Evolutionary conservation across 306 rosid genomes (phyloP), one percentile per base, ranked within the genome.

Genomic region (barrel medic (Medicago truncatula)): DNA sequence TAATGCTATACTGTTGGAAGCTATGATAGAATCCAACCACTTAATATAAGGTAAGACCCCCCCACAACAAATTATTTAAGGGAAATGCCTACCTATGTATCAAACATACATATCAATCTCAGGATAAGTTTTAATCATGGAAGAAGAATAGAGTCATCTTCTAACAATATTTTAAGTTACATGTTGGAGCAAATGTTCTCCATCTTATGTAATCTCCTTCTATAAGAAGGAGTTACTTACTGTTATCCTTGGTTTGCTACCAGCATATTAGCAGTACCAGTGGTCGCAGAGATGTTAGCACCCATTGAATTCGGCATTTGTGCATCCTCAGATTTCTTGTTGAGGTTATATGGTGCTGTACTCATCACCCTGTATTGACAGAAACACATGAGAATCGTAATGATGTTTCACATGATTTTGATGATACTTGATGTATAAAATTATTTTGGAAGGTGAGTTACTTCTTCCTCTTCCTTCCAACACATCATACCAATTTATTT

Each of bases 271-370:
- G 38, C 7, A 4, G 64, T 46, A 59, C 71, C 79, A 0, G 82
- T 64, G 60, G 83, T 69, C 28, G 85, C 76, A 46, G 71, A 67
- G 75, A 76, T 81, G 36, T 76, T 83, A 14, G 87, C 89, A 14
- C 5, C 86, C 88, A 36, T 79, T 76, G 56, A 74, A 78, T 80
- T 87, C 87, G 10, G 80, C 71, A 4, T 76, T 79, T 40, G 76
- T 61, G 73, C 84, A 59, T 87, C 85, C 6, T 80, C 69, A 16
- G 80, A 79, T 63, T 82, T 93, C 84, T 86, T 86, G 90, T 60
- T 59, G 43, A 85, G 74, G 79, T 73, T 85, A 85, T 89, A 93
- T 18, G 98, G 98, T 39, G 88, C 87, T 44, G 89, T 62, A 84
- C 60, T 90, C 91, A 79, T 87, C 73, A 80, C 93, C 93, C 98